Conservation (phyloP, 148 eudicot species). For the Rhododendron mucronatum region DNA sequence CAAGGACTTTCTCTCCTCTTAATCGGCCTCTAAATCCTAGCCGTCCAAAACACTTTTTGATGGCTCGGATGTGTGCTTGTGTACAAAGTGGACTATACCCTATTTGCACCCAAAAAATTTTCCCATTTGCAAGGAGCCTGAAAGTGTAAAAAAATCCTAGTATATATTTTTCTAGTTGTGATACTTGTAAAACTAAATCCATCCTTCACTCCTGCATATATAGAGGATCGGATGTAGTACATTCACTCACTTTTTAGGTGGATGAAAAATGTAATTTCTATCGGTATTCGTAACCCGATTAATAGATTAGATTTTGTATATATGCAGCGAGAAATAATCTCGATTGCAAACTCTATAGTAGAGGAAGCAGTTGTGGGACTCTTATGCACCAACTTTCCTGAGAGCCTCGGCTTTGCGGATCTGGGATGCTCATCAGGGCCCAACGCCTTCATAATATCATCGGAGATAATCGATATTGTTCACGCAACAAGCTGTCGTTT, state of each 20-base stretch:
- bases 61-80: accelerated
- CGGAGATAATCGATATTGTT: conserved; percentile 27
- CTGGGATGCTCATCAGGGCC: conserved; percentile 72
- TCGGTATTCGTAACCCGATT: too few species aligned
- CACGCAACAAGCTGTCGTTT: background rate
- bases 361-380: conserved; percentile 37
- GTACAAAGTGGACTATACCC: too few species aligned
- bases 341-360: conserved; percentile 29
- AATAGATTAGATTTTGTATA: background rate
- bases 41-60: too few species aligned
- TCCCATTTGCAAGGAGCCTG: too few species aligned
- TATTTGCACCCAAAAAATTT: too few species aligned
- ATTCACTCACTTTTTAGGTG: too few species aligned
- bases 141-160: too few species aligned
- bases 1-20: too few species aligned
- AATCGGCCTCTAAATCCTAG: too few species aligned
- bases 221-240: too few species aligned
- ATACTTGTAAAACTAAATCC: background rate
- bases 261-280: too few species aligned
- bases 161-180: too few species aligned
- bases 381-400: conserved; percentile 13
- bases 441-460: conserved; percentile 31
- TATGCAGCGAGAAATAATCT: conserved; percentile 43
- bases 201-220: background rate
- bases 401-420: conserved; percentile 53